Base-by-base conservation (phyloP, 345 rosid genomes). In the Ricinus communis region DNA sequence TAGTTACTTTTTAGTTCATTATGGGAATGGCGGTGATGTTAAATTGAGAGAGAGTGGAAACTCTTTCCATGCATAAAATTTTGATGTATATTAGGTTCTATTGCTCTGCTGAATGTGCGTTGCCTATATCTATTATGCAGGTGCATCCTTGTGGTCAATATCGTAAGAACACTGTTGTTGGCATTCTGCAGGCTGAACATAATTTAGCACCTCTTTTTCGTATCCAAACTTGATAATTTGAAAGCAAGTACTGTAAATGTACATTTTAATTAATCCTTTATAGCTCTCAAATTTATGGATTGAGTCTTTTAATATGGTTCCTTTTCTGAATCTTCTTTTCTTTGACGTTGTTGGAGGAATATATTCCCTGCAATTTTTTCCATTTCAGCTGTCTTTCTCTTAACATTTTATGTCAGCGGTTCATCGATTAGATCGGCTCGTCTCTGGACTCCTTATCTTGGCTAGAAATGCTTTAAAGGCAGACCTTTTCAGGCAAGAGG, bases 61-160 rank as follows among this genome's bases (percentile, higher is more conserved):
- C 18, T 43, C 43, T 67, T 54, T 65, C n/a, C 15, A 58, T 5
- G 12, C 22, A 14, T 62, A 16, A 40, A 25, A 36, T 43, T 59
- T 41, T n/a, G n/a, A n/a, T n/a, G n/a, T 59, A 41, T 36, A n/a
- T 51, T 57, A 4, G 36, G 22, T 28, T 56, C 21, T 47, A 51
- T 58, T 60, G 3, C 65, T 43, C 15, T 50, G 5, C 63, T 67
- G 28, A 56, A 46, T 56, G 12, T 7, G 16, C 50, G 22, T n/a
- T 51, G 50, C 54, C 1, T 67, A 50, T 64, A 5, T 43, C 53
- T 76, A 22, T 68, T 30, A 55, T 69, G 65, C 77, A 89, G 99
- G 97, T 95, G 70, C 97, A 90, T 84, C 98, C 96, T 16, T 92
- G 97, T 84, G 99, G 96, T 66, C 98, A 95, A 66, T 95, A 90